Conservation (phyloP, 805 yeast genomes). For the Candida silvatica region DNA sequence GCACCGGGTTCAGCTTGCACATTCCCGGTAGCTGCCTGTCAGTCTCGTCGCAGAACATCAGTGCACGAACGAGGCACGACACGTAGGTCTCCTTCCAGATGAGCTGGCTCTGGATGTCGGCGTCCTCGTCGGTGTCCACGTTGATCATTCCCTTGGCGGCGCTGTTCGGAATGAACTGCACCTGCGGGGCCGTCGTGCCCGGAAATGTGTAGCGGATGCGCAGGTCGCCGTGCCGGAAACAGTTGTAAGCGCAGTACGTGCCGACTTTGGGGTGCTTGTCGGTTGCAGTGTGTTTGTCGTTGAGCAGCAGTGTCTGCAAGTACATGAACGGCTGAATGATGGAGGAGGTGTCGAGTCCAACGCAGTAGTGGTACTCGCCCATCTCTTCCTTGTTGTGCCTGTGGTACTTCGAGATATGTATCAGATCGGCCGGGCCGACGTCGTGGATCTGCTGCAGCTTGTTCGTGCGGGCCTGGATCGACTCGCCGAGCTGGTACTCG, state of each 20-base stretch:
- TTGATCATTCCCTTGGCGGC: slow-evolving; percentile 20
- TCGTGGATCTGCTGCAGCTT: slow-evolving; percentile 35
- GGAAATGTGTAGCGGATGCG: slow-evolving; percentile 57
- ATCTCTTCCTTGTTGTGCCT: slow-evolving; percentile 36
- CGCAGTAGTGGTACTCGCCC: slow-evolving; percentile 46
- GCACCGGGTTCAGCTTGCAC: slow-evolving; percentile 38
- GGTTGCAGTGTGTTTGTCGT: slow-evolving; percentile 19
- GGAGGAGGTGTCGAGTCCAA: slow-evolving; percentile 46
- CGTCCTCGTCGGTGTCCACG: slow-evolving; percentile 32
- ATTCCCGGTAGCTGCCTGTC: slow-evolving; percentile 52
- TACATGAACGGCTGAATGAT: slow-evolving; percentile 49
- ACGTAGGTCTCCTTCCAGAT: slow-evolving; percentile 59
- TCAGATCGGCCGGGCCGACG: slow-evolving; percentile 72
- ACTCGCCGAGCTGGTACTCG: slow-evolving; percentile 42
- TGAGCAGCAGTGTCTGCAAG: slow-evolving; percentile 35
- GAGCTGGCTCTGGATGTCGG: slow-evolving; percentile 32
- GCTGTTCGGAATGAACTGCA: slow-evolving; percentile 40
- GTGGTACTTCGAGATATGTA: slow-evolving; percentile 40
- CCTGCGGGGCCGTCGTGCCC: slow-evolving; percentile 28
- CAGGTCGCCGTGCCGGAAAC: slow-evolving; percentile 65
- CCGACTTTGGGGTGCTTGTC: slow-evolving; percentile 28
- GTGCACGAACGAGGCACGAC: slow-evolving; percentile 45
- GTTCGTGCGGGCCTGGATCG: slow-evolving; percentile 41
- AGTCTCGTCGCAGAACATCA: slow-evolving; percentile 43
- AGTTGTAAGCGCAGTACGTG: slow-evolving; percentile 65